phyloP scores from a whole-genome alignment of 176 grass and related monocot genomes.

The Neostapfia colusana region DNA sequence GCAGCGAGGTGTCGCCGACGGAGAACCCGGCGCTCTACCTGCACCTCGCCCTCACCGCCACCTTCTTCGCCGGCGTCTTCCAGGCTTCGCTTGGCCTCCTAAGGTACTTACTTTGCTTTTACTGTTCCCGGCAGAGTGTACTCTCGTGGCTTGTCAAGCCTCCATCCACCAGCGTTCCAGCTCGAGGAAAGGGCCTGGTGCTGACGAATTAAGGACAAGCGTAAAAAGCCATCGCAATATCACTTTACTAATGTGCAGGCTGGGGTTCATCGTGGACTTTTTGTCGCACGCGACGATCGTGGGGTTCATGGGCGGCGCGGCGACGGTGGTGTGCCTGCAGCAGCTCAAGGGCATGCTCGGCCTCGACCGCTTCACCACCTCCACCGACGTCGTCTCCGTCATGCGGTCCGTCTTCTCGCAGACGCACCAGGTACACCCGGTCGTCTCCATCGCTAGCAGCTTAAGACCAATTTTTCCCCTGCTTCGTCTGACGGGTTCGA shows the following conservation, averaged over 20 bases:
- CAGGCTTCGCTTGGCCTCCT: conserved; percentile 72
- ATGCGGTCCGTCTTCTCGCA: conserved; percentile 83
- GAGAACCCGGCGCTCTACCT: conserved; percentile 65
- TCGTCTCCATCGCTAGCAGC: too few relatives aligned
- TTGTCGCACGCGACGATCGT: conserved; percentile 89
- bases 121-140: background rate
- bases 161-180: background rate
- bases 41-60: conserved; percentile 77
- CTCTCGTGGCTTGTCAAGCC: background rate
- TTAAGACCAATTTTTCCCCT: background rate
- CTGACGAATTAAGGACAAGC: too few relatives aligned
- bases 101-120: conserved; percentile 33
- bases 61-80: conserved; percentile 92
- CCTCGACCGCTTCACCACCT: conserved; percentile 72
- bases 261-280: conserved; percentile 95
- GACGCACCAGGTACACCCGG: conserved; percentile 56
- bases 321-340: conserved; percentile 91
- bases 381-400: conserved; percentile 88
- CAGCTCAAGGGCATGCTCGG: conserved; percentile 93
- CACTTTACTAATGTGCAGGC: too few relatives aligned
- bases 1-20: conserved; percentile 53
- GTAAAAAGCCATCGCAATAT: too few relatives aligned
- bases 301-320: conserved; percentile 94
- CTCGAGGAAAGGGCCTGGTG: background rate
- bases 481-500: background rate